Base-by-base conservation (phyloP, 805 yeast genomes). In the Candida coquimbonensis region DNA sequence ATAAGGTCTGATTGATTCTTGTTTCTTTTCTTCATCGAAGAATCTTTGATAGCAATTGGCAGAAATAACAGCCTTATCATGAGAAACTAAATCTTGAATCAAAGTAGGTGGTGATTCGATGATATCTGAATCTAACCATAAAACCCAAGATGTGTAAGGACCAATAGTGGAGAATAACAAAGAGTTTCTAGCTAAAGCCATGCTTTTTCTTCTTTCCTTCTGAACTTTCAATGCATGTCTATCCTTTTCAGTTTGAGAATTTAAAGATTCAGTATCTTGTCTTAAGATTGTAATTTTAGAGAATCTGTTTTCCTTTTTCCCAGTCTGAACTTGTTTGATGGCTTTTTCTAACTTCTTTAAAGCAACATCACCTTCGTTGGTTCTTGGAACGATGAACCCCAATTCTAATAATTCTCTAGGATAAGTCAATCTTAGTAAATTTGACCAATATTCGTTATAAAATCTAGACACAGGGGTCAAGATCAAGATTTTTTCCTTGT, bases 61-160 rank as follows among this genome's bases (percentile, higher is more conserved):
- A 2, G 93, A 84, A 27, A 93, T 65, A 11, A 93, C 85, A 4
- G 96, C 88, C 63, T 84, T 87, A 64, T 91, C 79, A 65, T 89
- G 96, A 11, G 73, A 60, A 16, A 91, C 81, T 75, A 93, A 67
- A 61, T 91, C 98, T 68, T 93, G 95, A 51, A 93, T 77, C 56
- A 93, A 68, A 16, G 85, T 78, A 13, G 76, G 66, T 16, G 96
- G 96, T 6, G 96, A 78, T 66, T 93, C 99, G 32, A 90, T 76
- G 38, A 93, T 83, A 66, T 93, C 99, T 3, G 96, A 83, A 65
- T 93, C 99, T 54, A 93, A 70, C 99, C 99, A 93, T 43, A 93
- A 69, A 17, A 91, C 85, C 99, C 99, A 93, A 21, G 95, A 80
- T 3, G 95, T 89, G 54, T 84, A 78, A 19, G 97, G 95, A 4